Evolutionary conservation across 83 land plant genomes (phyloP).

Genomic region (Picea abies): DNA sequence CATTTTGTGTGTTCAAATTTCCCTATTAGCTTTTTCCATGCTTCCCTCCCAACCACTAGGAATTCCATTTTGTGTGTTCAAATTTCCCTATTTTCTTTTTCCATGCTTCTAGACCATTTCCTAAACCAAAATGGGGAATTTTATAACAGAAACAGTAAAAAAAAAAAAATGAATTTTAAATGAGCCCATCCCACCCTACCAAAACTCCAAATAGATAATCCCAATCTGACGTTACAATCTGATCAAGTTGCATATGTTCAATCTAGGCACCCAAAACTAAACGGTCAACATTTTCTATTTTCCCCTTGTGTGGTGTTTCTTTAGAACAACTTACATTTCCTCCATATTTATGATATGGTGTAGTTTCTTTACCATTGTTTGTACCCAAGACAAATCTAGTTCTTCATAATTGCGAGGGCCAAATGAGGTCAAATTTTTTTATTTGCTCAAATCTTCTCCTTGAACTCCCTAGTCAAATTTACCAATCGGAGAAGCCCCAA

Average conservation of each 20-base stretch:
- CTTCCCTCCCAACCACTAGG: not conserved
- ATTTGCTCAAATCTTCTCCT: no score
- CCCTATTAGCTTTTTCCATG: not conserved
- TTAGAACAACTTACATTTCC: slow-evolving; percentile 20
- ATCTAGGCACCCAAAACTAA: slow-evolving; percentile 49
- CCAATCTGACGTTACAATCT: slow-evolving; percentile 9
- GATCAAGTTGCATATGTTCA: slow-evolving; percentile 52
- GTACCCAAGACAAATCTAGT: no score
- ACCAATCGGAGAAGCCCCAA: slow-evolving; percentile 7
- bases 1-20: no score
- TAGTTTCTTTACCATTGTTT: slow-evolving; percentile 66
- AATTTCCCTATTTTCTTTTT: no score
- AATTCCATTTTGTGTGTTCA: no score
- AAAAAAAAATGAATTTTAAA: slow-evolving; percentile 8
- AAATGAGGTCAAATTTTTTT: no score
- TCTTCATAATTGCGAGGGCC: no score
- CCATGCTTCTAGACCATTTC: not conserved
- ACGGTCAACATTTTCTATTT: slow-evolving; percentile 39
- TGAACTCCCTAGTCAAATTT: no score
- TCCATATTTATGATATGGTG: slow-evolving; percentile 42
- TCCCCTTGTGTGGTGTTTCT: not conserved
- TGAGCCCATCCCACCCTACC: not conserved
- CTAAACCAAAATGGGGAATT: slow-evolving; percentile 3
- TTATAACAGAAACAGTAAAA: not conserved
- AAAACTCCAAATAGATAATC: not conserved